Percentiles rank a stretch among this genome's conserved stretches.
Evolutionary conservation across 495 filamentous ascomycete genomes (phyloP).

Genomic region (Platismatia glauca): DNA sequence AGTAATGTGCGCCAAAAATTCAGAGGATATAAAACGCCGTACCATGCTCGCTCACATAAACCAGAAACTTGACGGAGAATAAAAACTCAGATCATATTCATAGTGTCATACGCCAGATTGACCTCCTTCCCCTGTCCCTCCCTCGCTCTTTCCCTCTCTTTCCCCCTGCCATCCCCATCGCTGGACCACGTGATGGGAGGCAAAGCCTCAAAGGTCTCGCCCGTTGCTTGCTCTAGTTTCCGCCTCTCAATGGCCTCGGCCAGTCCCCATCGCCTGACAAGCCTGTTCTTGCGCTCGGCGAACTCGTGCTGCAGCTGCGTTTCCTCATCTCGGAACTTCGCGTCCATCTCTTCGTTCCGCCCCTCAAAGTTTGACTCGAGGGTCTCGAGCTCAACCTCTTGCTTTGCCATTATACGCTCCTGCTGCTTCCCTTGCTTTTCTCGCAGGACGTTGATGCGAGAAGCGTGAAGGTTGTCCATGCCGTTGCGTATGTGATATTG

Average conservation of each 20-base stretch:
- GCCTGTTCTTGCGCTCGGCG: slow-evolving; percentile 38
- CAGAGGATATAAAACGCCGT: neutral
- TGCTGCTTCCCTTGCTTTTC: slow-evolving; percentile 64
- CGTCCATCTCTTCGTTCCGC: slow-evolving; percentile 32
- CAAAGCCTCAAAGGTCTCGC: slow-evolving; percentile 41
- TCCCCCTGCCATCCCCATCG: neutral
- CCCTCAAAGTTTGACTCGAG: slow-evolving; percentile 49
- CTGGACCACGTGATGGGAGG: slow-evolving; percentile 25
- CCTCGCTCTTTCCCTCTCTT: neutral
- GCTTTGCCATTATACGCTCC: slow-evolving; percentile 55
- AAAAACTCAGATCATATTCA: slow-evolving; percentile 14
- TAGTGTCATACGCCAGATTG: slow-evolving; percentile 8
- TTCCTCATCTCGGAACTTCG: slow-evolving; percentile 42
- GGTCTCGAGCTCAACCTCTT: slow-evolving; percentile 52
- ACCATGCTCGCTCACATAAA: neutral
- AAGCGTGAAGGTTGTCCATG: slow-evolving; percentile 61
- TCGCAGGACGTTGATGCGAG: slow-evolving; percentile 70
- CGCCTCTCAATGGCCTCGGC: slow-evolving; percentile 53
- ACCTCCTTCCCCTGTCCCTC: neutral
- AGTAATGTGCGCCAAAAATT: neutral
- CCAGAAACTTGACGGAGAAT: neutral
- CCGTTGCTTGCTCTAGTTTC: slow-evolving; percentile 46
- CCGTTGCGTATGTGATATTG: slow-evolving; percentile 60
- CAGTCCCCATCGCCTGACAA: slow-evolving; percentile 54
- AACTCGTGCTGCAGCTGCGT: slow-evolving; percentile 39